Percentiles rank a stretch among this genome's conserved stretches.
These are phyloP conservation scores for Beauveria caledonica DNA, from an alignment of 2,329 filamentous ascomycete genomes.

Conservation along the genomic window DNA sequence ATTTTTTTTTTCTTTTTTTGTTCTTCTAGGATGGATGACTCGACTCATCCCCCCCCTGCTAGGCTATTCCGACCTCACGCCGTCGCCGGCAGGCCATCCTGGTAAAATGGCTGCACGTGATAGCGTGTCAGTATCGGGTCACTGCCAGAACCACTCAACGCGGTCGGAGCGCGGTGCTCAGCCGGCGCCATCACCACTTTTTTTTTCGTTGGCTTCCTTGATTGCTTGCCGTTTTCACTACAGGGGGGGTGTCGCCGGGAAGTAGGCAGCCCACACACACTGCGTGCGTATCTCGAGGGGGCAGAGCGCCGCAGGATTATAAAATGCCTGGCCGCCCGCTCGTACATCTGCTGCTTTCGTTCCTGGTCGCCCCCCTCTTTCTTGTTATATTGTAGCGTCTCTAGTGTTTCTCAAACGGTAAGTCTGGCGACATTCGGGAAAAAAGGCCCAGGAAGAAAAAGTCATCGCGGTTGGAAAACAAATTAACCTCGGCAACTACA, in stretches of 20 bases:
- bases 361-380: neutral
- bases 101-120: constrained; percentile 4
- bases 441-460: neutral
- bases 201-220: neutral
- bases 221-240: neutral
- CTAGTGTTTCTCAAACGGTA: neutral
- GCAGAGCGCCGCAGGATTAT: neutral
- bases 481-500: neutral
- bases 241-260: constrained; percentile 1
- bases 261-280: constrained; percentile 4
- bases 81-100: neutral
- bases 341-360: neutral
- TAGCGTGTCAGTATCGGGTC: constrained; percentile 1
- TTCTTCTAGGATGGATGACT: constrained; percentile 5
- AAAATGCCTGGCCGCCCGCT: neutral
- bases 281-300: neutral
- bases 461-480: neutral
- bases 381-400: neutral
- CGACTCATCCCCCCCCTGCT: neutral
- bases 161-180: neutral
- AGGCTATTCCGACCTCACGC: neutral
- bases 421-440: neutral
- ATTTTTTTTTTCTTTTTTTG: neutral
- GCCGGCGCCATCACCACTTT: constrained; percentile 7
- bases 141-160: neutral